Base-by-base conservation (phyloP, 2,329 filamentous ascomycete species). In the Fusarium armeniacum region DNA sequence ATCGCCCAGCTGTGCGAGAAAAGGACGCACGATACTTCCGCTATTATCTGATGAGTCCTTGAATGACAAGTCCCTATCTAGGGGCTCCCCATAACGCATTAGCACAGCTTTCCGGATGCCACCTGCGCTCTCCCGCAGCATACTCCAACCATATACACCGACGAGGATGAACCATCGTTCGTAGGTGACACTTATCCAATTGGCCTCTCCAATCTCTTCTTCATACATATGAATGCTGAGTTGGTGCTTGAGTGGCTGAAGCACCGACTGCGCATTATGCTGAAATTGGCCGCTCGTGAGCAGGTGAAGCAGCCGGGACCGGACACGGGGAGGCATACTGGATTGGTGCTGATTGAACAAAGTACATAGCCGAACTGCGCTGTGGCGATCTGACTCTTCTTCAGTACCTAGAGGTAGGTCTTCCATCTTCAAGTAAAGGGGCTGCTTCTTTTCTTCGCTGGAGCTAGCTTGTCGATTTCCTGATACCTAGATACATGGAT, bases 161-260 rank as follows among this genome's bases (percentile, higher is more conserved):
- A 36, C 28, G n/a, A 58, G 32, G 6, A 58, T 43, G 9, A 58
- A 54, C 28, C 55, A 58, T 18, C 55, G 32, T 18, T 54, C 55
- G 24, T 54, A 58, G 3, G 47, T 58, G 38, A 33, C 26, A 15
- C 22, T 30, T 7, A 54, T 35, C 47, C 47, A 58, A 20, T 44
- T 54, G 6, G 15, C 20, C 49, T 43, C 38, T n/a, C 24, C n/a
- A 10, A 18, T 20, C 5, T 36, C 16, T 8, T 35, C 22, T 5
- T 54, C 55, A 12, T 35, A 54, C 36, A 58, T 58, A n/a, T 54
- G 22, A 3, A n/a, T 43, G 30, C 36, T 35, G 38, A 54, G 16
- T 30, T 35, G 55, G 18, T 58, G 47, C 18, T 44, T 33, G 15
- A 35, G 26, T 12, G 55, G 22, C 4, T 13, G 5, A 11, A 22